Base-by-base conservation (phyloP, 176 grass and related monocot species). In the Triticum urartu region DNA sequence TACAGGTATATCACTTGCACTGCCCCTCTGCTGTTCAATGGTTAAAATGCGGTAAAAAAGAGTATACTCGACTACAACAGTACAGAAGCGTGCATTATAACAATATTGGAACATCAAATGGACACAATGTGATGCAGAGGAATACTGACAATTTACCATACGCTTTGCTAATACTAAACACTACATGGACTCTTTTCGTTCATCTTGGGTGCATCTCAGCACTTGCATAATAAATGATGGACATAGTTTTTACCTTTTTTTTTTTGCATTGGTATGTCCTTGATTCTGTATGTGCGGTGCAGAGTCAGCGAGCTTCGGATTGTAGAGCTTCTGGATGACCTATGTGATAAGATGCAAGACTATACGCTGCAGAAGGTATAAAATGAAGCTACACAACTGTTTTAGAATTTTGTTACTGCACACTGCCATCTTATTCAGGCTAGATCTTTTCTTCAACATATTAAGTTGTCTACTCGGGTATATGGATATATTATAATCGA, bases 341-440 rank as follows among this genome's bases (percentile, higher is more conserved):
- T 99, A n/a, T 99, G 97, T 72, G 90, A 94, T 81, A 98, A 94
- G 85, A 99, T 99, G 97, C 90, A 94, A 84, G 94, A 99, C 75
- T 99, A 96, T 77, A 96, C 97, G 30, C 75, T 96, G 20, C 64
- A 94, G 38, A 92, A 95, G 93, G 96, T 94, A 87, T 0, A 60
- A 13, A 83, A 72, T 80, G 34, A 30, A 54, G 33, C 26, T 34
- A 1, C 30, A 34, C 26, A 14, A 40, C 9, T 36, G 4, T 26
- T 84, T 54, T 54, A 40, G 3, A 20, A 25, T 13, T 69, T n/a
- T 68, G 25, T 35, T 36, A 40, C 33, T 80, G 6, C 5, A 66
- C 2, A 48, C 17, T 40, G 1, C 6, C 21, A 35, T 78, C n/a
- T 65, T 72, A 34, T 86, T 45, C 4, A 32, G 10, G 21, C 4